A percentile compares a stretch with the other conserved stretches of the same genome.
Conservation (phyloP, 441 rosid species). For the Gossypium laxum region DNA sequence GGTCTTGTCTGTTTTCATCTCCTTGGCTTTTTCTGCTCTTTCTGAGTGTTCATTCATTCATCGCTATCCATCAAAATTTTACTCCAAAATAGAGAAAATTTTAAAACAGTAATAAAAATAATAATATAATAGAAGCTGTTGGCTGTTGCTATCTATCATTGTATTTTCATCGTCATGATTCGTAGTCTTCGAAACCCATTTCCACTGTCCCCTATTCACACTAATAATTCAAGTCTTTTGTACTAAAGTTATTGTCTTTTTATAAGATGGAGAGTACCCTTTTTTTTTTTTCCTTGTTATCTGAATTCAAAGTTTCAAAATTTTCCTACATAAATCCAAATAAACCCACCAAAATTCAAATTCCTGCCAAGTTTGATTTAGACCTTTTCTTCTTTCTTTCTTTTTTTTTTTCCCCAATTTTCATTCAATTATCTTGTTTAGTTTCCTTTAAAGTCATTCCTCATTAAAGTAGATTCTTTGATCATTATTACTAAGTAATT, state of each 20-base stretch:
- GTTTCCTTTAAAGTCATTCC: background rate
- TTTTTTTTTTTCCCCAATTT: background rate
- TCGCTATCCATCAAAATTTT: background rate
- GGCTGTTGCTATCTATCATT: background rate
- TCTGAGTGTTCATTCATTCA: background rate
- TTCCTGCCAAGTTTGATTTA: background rate
- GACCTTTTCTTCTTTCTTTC: background rate
- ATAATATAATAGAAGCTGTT: background rate
- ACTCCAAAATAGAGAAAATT: background rate
- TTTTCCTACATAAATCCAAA: background rate
- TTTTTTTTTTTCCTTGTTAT: background rate
- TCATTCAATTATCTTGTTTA: background rate
- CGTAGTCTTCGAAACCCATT: background rate
- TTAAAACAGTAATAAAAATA: background rate
- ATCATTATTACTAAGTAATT: background rate
- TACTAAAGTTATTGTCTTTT: background rate
- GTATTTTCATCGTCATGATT: background rate
- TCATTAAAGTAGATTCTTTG: background rate
- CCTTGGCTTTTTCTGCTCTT: background rate
- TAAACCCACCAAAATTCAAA: slow-evolving; percentile 8
- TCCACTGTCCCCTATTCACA: background rate
- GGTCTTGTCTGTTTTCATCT: background rate
- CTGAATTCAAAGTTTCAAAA: background rate
- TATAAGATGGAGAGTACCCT: background rate
- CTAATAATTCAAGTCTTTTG: background rate